Evolutionary conservation across 805 yeast genomes (phyloP), one percentile per base, ranked within the genome.

Genomic region (Torulaspora microellipsoides): DNA sequence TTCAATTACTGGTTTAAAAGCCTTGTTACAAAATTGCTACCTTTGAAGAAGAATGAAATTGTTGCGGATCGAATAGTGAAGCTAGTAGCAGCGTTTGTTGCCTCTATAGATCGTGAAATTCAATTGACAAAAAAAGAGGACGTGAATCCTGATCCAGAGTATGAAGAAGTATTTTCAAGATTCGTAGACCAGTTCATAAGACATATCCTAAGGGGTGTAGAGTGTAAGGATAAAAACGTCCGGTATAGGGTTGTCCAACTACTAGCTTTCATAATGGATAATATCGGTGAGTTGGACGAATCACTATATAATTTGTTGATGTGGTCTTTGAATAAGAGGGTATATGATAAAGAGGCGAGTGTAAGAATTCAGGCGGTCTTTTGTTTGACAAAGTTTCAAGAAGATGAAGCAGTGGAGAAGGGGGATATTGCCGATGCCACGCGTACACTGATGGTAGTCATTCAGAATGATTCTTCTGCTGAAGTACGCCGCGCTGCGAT

Each of bases 401-500:
- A 74, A 27, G 76, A 72, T 34, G 74, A 68, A n/a, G 55, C 60
- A 2, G 66, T 58, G 1, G 68, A 59, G 3, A 57, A 60, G 43
- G 68, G 61, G 34, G 69, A 62, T 28, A 57, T 69, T 27, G 71
- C 72, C 45, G 71, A 71, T 46, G 78, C 80, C 6, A 71, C 77
- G 2, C 67, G 71, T 34, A 68, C 68, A 32, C 64, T 80, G 29
- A 54, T 76, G 40, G 61, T 62, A n/a, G 72, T 81, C 0, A 69
- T 87, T 53, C 83, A 80, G 55, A 77, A 83, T 56, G 99, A 91
- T 64, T 76, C 86, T 2, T 83, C 83, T 54, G 81, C 96, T 0
- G 98, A 93, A 49, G 96, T 90, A 1, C 74, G 98, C 52, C 73
- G 95, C 47, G 89, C 95, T 0, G 91, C 91, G 0, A 66, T 89